phyloP scores from a whole-genome alignment of 2,329 filamentous ascomycete species.

The Emmonsia crescens region DNA sequence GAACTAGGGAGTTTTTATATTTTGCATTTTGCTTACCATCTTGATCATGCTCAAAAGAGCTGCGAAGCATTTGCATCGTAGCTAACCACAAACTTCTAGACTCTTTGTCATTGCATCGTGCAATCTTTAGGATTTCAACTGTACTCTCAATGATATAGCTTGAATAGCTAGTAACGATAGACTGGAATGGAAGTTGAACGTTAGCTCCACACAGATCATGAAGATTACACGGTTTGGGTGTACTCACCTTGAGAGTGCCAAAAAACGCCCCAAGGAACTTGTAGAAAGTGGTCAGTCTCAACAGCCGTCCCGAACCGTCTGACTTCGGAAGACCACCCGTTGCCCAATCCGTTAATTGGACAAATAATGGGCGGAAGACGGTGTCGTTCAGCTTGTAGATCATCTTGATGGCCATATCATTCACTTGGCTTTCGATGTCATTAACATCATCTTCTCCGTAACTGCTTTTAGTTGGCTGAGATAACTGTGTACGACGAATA shows the following conservation, averaged over 20 bases:
- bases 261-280: slow-evolving; percentile 73
- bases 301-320: slow-evolving; percentile 46
- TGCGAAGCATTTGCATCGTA: slow-evolving; percentile 59
- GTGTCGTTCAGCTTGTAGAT: slow-evolving; percentile 95
- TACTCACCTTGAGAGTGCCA: slow-evolving; percentile 58
- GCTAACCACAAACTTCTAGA: slow-evolving; percentile 56
- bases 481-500: slow-evolving; percentile 32
- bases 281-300: slow-evolving; percentile 67
- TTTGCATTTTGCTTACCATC: slow-evolving; percentile 44
- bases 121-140: slow-evolving; percentile 47
- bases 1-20: background rate
- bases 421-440: slow-evolving; percentile 52
- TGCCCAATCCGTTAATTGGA: slow-evolving; percentile 74
- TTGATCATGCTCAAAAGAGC: slow-evolving; percentile 78
- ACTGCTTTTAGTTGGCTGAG: slow-evolving; percentile 17
- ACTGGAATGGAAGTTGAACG: slow-evolving; percentile 33
- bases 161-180: slow-evolving; percentile 86
- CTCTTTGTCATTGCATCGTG: slow-evolving; percentile 32
- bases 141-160: slow-evolving; percentile 72
- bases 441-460: slow-evolving; percentile 42
- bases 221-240: background rate
- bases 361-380: slow-evolving; percentile 84
- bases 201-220: background rate
- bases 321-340: slow-evolving; percentile 50
- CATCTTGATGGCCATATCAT: slow-evolving; percentile 71